Evolutionary conservation across 2,329 filamentous ascomycete genomes (phyloP), one percentile per base, ranked within the genome.

Genomic region (Rhexocercosporidium sp.): DNA sequence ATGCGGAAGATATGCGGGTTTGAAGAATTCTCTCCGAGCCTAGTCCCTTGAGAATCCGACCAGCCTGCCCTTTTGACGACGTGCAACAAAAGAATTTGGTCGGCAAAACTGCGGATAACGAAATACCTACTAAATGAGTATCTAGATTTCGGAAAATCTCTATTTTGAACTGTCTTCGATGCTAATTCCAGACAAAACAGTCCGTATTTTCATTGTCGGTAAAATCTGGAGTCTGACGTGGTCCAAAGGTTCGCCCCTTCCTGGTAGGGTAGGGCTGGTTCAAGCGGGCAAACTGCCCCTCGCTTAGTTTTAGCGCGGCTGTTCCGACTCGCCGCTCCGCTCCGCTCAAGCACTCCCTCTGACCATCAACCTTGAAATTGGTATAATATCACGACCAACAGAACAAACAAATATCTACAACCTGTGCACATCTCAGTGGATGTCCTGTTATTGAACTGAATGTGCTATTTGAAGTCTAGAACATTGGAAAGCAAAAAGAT

Each of bases 1-100:
- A 69, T 67, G 20, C 72, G 66, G 51, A 68, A 73, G 73, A 67
- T 71, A 66, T 72, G 70, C 64, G 39, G 60, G 25, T 57, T 68
- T 65, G 66, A 62, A 65, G 71, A 66, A 63, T 53, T 56, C 44
- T 37, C 41, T 66, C 59, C 59, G 60, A 56, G 64, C 49, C 62
- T 51, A 64, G 59, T 53, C 41, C 31, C n/a, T 56, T 47, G 27
- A 62, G 39, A 31, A 31, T 29, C 60, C 46, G 7, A 31, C 41
- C 41, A 37, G 47, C 63, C 57, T 59, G 44, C 25, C 44, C 22
- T 37, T 53, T 25, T 18, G 66, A 63, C 65, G 69, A 71, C 31
- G 47, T 71, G 69, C 69, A 71, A 71, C 69, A 69, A 69, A 71
- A 71, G 16, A 14, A 59, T 46, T 66, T 49, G 12, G 22, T 41